Evolutionary conservation across 2,329 filamentous ascomycete genomes (phyloP), one percentile per base, ranked within the genome.

Genomic region (Penicillium sp.): DNA sequence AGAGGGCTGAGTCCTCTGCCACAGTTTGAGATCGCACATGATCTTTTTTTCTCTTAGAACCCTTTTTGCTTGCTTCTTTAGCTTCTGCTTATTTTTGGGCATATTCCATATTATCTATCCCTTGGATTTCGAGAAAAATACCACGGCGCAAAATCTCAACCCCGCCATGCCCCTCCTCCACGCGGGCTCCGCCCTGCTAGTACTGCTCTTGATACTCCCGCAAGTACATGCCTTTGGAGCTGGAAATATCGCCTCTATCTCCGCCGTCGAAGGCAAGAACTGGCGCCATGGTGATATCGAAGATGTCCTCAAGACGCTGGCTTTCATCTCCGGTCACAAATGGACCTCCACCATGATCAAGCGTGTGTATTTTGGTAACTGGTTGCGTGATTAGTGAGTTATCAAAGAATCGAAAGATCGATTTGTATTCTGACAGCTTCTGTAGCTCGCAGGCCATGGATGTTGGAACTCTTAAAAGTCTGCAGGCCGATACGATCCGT

Each of bases 351-450:
- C 90, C 80, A 85, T 90, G 77, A 82, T 93, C 53, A 89, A 89
- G 76, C 83, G 89, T 55, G 87, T 88, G 31, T 93, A 92, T 76
- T 93, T 93, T 78, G 90, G 90, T 41, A 94, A 94, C 75, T 94
- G 90, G 90, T 79, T 93, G 41, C 84, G 90, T 59, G 90, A 93
- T 77, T 94, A 94, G 74, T 77, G 59, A 67, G 74, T 69, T 35
- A 25, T 2, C 12, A 13, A 12, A 33, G 1, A 23, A 35, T 6
- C 25, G 19, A 50, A 10, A 12, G 23, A 23, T 27, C 10, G 19
- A 48, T 1, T 15, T n/a, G 33, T 29, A n/a, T 49, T 33, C 56
- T 65, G 15, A 62, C 46, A 31, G 6, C 15, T n/a, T 45, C 13
- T 59, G 8, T 49, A 77, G 75, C 73, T 92, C 89, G 13, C 90